Conservation (phyloP, 352 stramenopile species). For the Halophytophthora batemanensis region DNA sequence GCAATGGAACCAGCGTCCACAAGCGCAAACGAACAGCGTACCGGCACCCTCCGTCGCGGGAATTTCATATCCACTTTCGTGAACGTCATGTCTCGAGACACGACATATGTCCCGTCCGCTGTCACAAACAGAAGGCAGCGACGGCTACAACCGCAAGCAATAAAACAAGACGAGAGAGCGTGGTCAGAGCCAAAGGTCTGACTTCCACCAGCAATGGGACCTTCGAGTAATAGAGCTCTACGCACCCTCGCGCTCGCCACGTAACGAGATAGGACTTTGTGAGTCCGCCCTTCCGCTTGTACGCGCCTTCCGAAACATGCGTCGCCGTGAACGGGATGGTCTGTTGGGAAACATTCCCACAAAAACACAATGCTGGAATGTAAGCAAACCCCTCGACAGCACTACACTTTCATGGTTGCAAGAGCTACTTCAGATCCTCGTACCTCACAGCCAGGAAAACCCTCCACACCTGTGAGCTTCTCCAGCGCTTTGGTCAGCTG, state of each 20-base stretch:
- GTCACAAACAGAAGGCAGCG: slow-evolving; percentile 77
- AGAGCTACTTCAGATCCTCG: not conserved
- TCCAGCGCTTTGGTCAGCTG: slow-evolving; percentile 49
- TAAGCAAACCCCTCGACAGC: not conserved
- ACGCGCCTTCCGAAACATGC: slow-evolving; percentile 69
- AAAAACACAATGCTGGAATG: slow-evolving; percentile 4
- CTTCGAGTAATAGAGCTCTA: not conserved
- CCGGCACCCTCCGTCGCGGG: slow-evolving; percentile 62
- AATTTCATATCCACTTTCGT: slow-evolving; percentile 90
- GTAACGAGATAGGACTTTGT: slow-evolving; percentile 84
- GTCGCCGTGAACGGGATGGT: slow-evolving; percentile 84
- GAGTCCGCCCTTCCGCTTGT: slow-evolving; percentile 67
- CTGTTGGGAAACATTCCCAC: slow-evolving; percentile 22
- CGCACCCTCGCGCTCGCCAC: slow-evolving; percentile 78
- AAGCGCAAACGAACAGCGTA: too few species aligned
- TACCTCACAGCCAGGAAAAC: slow-evolving; percentile 85
- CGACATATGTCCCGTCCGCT: slow-evolving; percentile 67
- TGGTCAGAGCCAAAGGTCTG: slow-evolving; percentile 4
- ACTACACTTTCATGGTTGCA: not conserved
- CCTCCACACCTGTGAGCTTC: slow-evolving; percentile 67
- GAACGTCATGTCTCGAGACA: slow-evolving; percentile 81
- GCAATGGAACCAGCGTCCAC: too few species aligned
- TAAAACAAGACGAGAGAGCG: too few species aligned
- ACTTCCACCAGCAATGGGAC: not conserved
- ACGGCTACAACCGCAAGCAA: slow-evolving; percentile 30